These are phyloP conservation scores for Nitzschia sp. DNA, from an alignment of 108 stramenopile species.

Conservation along the genomic window DNA sequence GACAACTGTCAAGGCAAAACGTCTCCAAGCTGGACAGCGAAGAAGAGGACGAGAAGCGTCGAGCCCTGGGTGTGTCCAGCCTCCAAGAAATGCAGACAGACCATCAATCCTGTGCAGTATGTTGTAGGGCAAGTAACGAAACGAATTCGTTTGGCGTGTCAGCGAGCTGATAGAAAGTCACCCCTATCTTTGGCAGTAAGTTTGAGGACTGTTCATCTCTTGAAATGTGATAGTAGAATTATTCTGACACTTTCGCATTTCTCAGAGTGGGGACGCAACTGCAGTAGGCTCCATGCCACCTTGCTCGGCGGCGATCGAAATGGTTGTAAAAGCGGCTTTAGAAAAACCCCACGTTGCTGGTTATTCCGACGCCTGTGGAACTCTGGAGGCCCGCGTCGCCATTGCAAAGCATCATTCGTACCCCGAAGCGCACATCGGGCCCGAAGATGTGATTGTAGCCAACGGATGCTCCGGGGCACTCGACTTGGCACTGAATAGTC, in stretches of 20 bases:
- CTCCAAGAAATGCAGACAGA: slow-evolving; percentile 65
- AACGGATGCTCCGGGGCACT: slow-evolving; percentile 91
- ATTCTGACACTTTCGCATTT: neutral
- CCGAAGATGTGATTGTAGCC: slow-evolving; percentile 87
- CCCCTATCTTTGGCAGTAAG: slow-evolving; percentile 87
- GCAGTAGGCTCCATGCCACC: slow-evolving; percentile 58
- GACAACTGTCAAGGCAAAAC: too few species aligned
- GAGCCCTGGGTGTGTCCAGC: slow-evolving; percentile 51
- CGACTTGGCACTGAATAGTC: slow-evolving; percentile 69
- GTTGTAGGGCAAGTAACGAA: slow-evolving; percentile 84
- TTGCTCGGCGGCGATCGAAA: slow-evolving; percentile 58
- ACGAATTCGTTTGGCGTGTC: slow-evolving; percentile 40
- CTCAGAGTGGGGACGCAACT: slow-evolving; percentile 74
- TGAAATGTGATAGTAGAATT: neutral
- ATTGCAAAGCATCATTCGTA: slow-evolving; percentile 72
- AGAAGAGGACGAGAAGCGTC: neutral
- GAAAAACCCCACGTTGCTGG: slow-evolving; percentile 48
- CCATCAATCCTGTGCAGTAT: slow-evolving; percentile 82
- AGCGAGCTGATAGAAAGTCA: slow-evolving; percentile 65
- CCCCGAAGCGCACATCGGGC: slow-evolving; percentile 28
- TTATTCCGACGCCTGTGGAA: slow-evolving; percentile 83
- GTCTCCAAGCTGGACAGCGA: neutral
- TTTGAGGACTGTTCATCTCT: neutral
- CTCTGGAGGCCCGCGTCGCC: slow-evolving; percentile 66
- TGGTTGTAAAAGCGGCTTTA: slow-evolving; percentile 43